Conservation (phyloP, 2,329 filamentous ascomycete genomes). For the Neopestalotiopsis sp. region DNA sequence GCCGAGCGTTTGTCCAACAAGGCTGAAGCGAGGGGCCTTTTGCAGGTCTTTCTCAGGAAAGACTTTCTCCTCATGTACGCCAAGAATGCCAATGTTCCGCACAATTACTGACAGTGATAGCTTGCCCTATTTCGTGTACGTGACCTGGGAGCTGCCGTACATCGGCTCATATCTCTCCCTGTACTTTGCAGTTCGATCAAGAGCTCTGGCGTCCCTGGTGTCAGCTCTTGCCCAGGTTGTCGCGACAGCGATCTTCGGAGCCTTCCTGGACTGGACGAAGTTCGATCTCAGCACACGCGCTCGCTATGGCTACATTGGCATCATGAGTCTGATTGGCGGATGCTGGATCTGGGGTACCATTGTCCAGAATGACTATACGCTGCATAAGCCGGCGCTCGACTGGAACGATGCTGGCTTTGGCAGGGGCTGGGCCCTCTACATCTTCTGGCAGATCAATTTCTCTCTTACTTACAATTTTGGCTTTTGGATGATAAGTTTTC, state of each 20-base stretch:
- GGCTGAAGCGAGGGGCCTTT: conserved; percentile 21
- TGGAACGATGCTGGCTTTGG: conserved; percentile 32
- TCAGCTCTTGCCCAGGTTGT: conserved; percentile 32
- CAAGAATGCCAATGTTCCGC: not conserved
- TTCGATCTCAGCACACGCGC: conserved; percentile 28
- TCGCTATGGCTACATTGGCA: conserved; percentile 26
- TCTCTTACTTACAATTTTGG: conserved; percentile 38
- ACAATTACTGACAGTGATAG: conserved; percentile 14
- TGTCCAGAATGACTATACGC: conserved; percentile 34
- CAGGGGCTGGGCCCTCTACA: conserved; percentile 36
- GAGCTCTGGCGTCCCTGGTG: conserved; percentile 27
- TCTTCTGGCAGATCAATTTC: conserved; percentile 38
- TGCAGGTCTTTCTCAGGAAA: conserved; percentile 6
- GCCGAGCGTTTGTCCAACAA: conserved; percentile 17
- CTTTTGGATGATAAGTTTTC: conserved; percentile 38
- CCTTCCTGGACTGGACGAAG: conserved; percentile 32
- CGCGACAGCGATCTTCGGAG: conserved; percentile 29
- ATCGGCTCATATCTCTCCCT: conserved; percentile 26
- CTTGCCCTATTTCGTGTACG: conserved; percentile 29
- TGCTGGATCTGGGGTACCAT: conserved; percentile 35
- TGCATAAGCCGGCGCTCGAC: conserved; percentile 31
- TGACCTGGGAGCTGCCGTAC: conserved; percentile 25
- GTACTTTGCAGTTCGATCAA: conserved; percentile 27
- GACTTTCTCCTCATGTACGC: conserved; percentile 13
- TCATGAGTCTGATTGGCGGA: conserved; percentile 32